These are phyloP conservation scores for Pseudopithomyces maydicus DNA, from an alignment of 2,329 filamentous ascomycete genomes.

Conservation along the genomic window DNA sequence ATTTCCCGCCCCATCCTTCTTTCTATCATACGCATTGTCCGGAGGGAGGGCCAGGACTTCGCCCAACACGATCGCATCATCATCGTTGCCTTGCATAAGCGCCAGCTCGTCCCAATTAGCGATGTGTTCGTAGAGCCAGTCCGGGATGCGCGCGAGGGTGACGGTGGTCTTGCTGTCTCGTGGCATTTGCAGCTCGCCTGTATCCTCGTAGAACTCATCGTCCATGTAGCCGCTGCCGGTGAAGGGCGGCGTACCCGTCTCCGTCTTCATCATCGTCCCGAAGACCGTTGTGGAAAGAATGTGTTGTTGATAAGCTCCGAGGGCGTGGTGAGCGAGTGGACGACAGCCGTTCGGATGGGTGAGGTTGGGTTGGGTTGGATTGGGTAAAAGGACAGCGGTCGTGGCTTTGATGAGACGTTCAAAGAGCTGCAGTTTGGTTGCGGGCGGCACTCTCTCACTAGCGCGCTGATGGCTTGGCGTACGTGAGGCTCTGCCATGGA, in stretches of 20 bases:
- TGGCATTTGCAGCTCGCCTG: slow-evolving; percentile 48
- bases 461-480: neutral
- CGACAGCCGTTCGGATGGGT: neutral
- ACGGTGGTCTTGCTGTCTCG: slow-evolving; percentile 30
- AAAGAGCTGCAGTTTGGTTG: neutral
- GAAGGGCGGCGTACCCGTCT: slow-evolving; percentile 32
- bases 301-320: slow-evolving; percentile 36
- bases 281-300: slow-evolving; percentile 44
- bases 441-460: neutral
- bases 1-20: neutral
- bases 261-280: slow-evolving; percentile 42
- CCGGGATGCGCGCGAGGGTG: slow-evolving; percentile 46
- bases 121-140: slow-evolving; percentile 46
- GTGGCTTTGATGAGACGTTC: neutral
- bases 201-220: slow-evolving; percentile 51
- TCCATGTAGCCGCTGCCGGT: slow-evolving; percentile 43
- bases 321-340: neutral
- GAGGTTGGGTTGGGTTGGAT: too few relatives aligned
- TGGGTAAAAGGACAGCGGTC: neutral
- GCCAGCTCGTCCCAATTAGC: slow-evolving; percentile 43
- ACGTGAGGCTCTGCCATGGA: slow-evolving; percentile 3
- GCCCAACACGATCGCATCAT: slow-evolving; percentile 46
- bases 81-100: slow-evolving; percentile 34
- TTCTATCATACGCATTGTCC: neutral
- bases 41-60: slow-evolving; percentile 37